Percentiles rank a stretch among this genome's conserved stretches.
These are phyloP conservation scores for Raphanus hybrid DNA, from an alignment of 441 rosid genomes.

Conservation along the genomic window DNA sequence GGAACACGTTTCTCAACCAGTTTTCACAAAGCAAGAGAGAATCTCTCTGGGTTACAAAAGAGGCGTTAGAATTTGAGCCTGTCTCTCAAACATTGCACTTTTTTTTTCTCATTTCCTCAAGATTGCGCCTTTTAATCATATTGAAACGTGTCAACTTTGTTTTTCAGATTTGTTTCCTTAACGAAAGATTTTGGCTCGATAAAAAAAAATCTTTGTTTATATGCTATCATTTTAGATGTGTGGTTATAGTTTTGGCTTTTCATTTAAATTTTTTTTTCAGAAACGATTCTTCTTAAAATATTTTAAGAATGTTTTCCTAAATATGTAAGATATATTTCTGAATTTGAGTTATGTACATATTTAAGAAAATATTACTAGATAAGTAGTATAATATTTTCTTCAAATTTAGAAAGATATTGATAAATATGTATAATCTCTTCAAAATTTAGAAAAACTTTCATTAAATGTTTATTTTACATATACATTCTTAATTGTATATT, in stretches of 20 bases:
- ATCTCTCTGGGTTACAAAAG: constrained; percentile 28
- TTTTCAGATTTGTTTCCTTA: not conserved
- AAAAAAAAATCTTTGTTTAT: not conserved
- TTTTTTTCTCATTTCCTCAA: not conserved
- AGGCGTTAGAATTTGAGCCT: constrained; percentile 23
- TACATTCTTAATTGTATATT: not conserved
- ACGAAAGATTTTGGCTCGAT: not conserved
- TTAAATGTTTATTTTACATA: not conserved
- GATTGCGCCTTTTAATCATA: constrained; percentile 1
- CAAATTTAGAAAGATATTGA: not conserved
- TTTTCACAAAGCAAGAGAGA: constrained; percentile 2
- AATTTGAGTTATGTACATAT: not conserved
- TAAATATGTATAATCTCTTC: too few relatives aligned
- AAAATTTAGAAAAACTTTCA: not conserved
- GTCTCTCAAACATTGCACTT: not conserved
- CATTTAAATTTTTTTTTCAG: not conserved
- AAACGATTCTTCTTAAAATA: not conserved
- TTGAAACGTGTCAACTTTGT: not conserved
- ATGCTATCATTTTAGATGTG: not conserved
- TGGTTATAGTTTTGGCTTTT: not conserved
- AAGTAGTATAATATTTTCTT: not conserved
- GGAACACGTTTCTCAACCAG: constrained; percentile 23
- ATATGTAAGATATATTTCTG: not conserved
- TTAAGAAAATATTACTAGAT: not conserved
- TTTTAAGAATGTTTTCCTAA: too few relatives aligned